Evolutionary conservation across 495 filamentous ascomycete species (phyloP).

Genomic region (Tetracladium setigerum): DNA sequence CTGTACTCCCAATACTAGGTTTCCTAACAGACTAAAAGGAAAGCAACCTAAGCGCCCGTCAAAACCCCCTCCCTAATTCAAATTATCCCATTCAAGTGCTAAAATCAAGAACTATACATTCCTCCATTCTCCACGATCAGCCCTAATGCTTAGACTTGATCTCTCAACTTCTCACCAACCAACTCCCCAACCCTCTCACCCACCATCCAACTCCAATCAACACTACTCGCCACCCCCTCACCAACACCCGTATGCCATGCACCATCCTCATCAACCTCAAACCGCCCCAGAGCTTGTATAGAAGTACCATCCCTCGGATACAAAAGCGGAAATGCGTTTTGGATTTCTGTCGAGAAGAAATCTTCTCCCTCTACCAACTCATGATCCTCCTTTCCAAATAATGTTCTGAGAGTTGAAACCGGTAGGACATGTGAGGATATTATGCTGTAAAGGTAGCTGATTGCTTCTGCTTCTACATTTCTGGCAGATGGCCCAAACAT

Average conservation of each 20-base stretch:
- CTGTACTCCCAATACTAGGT: no score
- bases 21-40: no score
- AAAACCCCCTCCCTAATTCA: no score
- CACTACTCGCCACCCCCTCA: constrained; percentile 3
- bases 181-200: constrained; percentile 12
- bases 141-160: background rate
- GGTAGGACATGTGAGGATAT: background rate
- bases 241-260: constrained; percentile 5
- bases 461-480: background rate
- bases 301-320: background rate
- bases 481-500: background rate
- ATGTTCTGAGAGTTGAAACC: background rate
- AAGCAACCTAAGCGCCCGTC: no score
- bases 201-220: constrained; percentile 9
- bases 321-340: constrained; percentile 10
- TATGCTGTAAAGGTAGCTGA: constrained; percentile 5
- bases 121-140: no score
- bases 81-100: no score
- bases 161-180: background rate
- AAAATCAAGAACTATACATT: no score
- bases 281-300: background rate
- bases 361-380: background rate
- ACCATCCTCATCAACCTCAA: constrained; percentile 7
- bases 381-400: background rate
- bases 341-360: no score